Evolutionary conservation across 2,329 filamentous ascomycete species (phyloP).

Genomic region (Aspergillus hortae): DNA sequence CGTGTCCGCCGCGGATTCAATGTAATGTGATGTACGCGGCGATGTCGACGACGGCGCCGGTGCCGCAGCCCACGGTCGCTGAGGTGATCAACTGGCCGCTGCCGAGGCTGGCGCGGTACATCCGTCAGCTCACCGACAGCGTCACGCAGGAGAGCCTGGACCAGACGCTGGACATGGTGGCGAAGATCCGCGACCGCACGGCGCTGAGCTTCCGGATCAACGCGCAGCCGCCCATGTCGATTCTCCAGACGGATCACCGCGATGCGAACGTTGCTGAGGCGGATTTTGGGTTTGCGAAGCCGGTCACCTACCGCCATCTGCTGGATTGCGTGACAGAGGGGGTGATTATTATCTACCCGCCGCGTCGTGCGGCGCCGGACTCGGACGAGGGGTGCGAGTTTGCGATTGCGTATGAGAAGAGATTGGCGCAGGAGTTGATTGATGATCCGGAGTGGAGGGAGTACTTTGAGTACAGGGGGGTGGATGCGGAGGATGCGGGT

Average conservation of each 20-base stretch:
- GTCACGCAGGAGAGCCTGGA: conserved; percentile 31
- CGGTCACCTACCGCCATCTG: conserved; percentile 31
- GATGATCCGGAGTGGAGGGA: conserved; percentile 33
- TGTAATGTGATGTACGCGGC: conserved; percentile 34
- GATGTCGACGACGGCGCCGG: conserved; percentile 20
- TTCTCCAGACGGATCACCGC: conserved; percentile 37
- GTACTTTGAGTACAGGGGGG: conserved; percentile 39
- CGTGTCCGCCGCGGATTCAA: conserved; percentile 31
- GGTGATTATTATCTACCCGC: conserved; percentile 26
- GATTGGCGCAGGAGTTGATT: conserved; percentile 27
- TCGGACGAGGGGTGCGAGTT: conserved; percentile 38
- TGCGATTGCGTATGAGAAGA: conserved; percentile 34
- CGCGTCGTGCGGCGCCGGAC: conserved; percentile 17
- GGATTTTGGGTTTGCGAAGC: conserved; percentile 39
- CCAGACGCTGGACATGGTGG: conserved; percentile 27
- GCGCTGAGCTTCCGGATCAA: conserved; percentile 32
- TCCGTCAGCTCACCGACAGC: conserved; percentile 36
- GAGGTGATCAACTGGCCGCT: conserved; percentile 38
- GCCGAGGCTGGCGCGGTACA: conserved; percentile 33
- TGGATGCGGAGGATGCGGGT: conserved; percentile 22
- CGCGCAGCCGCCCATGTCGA: conserved; percentile 33
- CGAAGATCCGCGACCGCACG: conserved; percentile 37
- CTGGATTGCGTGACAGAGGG: conserved; percentile 26
- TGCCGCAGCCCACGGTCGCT: conserved; percentile 26
- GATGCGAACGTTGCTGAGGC: conserved; percentile 24